Conservation (phyloP, 441 rosid species). For the Hura crepitans region DNA sequence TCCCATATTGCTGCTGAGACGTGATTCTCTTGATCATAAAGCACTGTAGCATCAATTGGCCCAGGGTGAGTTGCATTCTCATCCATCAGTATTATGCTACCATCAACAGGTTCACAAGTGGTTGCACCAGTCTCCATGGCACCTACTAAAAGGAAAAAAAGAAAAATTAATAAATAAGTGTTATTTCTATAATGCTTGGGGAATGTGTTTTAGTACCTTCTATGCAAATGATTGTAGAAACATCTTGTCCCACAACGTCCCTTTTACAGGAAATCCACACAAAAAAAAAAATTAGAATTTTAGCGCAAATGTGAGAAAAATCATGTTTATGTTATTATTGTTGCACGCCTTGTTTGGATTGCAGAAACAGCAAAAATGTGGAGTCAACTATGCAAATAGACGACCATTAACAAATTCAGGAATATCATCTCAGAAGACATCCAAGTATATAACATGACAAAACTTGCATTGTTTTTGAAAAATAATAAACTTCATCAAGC, state of each 20-base stretch:
- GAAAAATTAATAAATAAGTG: neutral
- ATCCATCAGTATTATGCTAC: conserved; percentile 18
- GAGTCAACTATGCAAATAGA: neutral
- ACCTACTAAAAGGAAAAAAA: conserved; percentile 3
- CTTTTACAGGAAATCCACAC: neutral
- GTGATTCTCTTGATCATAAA: conserved; percentile 56
- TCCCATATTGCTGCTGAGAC: conserved; percentile 54
- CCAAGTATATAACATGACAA: neutral
- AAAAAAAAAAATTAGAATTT: neutral
- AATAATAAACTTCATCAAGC: neutral
- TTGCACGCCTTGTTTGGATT: neutral
- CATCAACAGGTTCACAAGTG: conserved; percentile 21
- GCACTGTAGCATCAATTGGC: conserved; percentile 35
- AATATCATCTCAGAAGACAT: neutral
- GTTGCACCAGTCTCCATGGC: conserved; percentile 20
- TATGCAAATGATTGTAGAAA: neutral
- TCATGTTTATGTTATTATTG: neutral
- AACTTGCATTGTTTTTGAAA: neutral
- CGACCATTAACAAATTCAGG: neutral
- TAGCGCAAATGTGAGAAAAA: neutral
- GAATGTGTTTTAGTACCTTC: neutral
- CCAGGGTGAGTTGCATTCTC: conserved; percentile 23
- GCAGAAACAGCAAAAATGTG: neutral
- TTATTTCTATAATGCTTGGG: neutral
- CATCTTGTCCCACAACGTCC: neutral